These are phyloP conservation scores for Geotrichum bryndzae DNA, from an alignment of 1,139 yeast genomes.

Conservation along the genomic window DNA sequence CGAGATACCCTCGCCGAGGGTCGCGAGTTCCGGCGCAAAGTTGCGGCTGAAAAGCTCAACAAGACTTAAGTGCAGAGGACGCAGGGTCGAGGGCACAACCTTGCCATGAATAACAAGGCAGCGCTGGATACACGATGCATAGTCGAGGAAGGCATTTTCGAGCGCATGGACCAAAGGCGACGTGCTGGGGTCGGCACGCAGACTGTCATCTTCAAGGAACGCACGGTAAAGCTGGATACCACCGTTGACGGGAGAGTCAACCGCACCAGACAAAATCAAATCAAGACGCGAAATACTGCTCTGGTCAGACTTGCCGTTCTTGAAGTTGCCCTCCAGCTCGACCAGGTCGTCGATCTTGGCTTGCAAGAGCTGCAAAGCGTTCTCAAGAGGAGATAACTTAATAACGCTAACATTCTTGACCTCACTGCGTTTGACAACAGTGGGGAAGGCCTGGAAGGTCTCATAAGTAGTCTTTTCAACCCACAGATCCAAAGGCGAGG, in stretches of 20 bases:
- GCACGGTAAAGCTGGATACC: slow-evolving; percentile 81
- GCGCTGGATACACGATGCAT: slow-evolving; percentile 58
- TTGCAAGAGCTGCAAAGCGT: slow-evolving; percentile 65
- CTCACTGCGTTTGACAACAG: slow-evolving; percentile 80
- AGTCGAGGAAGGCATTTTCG: slow-evolving; percentile 60
- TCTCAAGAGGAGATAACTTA: slow-evolving; percentile 76
- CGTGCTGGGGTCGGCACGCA: slow-evolving; percentile 35
- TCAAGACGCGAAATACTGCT: slow-evolving; percentile 50
- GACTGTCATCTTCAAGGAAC: slow-evolving; percentile 47
- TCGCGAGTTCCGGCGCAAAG: slow-evolving; percentile 58
- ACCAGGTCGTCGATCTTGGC: slow-evolving; percentile 67
- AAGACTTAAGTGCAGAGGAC: slow-evolving; percentile 60
- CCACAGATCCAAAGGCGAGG: slow-evolving; percentile 73
- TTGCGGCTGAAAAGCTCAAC: slow-evolving; percentile 60
- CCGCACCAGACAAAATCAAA: slow-evolving; percentile 77
- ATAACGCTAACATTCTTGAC: slow-evolving; percentile 49
- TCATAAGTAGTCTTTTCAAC: slow-evolving; percentile 81
- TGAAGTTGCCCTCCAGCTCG: slow-evolving; percentile 60
- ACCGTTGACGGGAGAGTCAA: slow-evolving; percentile 89
- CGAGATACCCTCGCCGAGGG: slow-evolving; percentile 31
- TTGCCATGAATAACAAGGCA: slow-evolving; percentile 66
- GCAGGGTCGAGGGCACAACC: slow-evolving; percentile 53
- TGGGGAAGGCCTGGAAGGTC: slow-evolving; percentile 74
- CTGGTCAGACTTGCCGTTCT: slow-evolving; percentile 49
- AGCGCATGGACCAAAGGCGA: slow-evolving; percentile 45